Conservation (phyloP, 2,329 filamentous ascomycete genomes). For the Fusarium sp. region DNA sequence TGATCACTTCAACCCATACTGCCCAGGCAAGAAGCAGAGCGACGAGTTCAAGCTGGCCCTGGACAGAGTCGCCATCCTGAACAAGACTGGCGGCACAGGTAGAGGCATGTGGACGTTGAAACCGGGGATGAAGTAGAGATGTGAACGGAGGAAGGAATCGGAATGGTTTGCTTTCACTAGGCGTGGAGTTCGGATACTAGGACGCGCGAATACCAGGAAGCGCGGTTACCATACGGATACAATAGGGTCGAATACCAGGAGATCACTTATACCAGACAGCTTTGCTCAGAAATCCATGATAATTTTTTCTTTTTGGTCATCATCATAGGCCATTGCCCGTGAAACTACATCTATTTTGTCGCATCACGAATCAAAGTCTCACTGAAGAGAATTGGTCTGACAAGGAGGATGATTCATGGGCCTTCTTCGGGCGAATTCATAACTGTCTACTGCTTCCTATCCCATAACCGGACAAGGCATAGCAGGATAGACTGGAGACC, state of each 20-base stretch:
- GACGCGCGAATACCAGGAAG: background rate
- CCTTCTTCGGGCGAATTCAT: constrained; percentile 62
- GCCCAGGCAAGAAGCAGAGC: constrained; percentile 74
- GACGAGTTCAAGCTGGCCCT: constrained; percentile 88
- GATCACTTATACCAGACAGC: constrained; percentile 21
- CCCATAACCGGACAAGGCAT: constrained; percentile 57
- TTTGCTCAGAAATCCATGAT: background rate
- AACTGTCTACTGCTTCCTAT: constrained; percentile 58
- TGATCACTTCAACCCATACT: constrained; percentile 90
- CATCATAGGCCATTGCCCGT: constrained; percentile 31
- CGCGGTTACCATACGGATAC: constrained; percentile 34
- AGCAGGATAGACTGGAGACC: constrained; percentile 72
- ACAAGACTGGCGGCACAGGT: constrained; percentile 70
- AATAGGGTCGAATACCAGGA: constrained; percentile 19
- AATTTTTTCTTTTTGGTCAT: constrained; percentile 15
- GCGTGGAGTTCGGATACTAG: no score
- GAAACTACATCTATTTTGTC: constrained; percentile 23
- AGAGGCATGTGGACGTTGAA: constrained; percentile 70
- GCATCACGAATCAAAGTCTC: constrained; percentile 31
- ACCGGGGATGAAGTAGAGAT: constrained; percentile 47
- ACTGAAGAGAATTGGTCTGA: constrained; percentile 45
- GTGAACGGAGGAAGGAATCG: background rate
- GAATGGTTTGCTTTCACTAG: no score
- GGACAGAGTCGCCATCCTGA: constrained; percentile 80
- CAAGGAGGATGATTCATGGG: constrained; percentile 58